Conservation (phyloP, 208 protist genomes). For the Leishmania amazonensis region DNA sequence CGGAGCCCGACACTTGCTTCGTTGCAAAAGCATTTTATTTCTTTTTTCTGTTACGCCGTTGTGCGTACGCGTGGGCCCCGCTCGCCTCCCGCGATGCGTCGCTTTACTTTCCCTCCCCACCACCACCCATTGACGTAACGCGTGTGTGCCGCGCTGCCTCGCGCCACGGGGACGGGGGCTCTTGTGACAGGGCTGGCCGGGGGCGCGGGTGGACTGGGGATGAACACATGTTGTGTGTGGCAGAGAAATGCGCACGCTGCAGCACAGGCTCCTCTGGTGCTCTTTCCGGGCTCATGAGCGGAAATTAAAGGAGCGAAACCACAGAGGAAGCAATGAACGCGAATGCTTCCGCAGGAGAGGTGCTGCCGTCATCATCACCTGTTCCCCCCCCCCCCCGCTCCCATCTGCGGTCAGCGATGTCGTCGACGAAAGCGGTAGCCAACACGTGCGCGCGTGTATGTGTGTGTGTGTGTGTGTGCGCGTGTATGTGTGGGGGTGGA, state of each 20-base stretch:
- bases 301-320: background rate
- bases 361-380: too few species aligned
- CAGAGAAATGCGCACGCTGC: background rate
- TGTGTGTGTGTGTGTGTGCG: background rate
- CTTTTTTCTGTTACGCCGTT: background rate
- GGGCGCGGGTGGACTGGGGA: background rate
- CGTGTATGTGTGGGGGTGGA: background rate
- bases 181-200: background rate
- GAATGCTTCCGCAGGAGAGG: background rate
- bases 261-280: too few species aligned
- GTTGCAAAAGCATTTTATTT: background rate
- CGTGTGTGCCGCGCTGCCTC: too few species aligned
- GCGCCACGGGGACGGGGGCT: background rate
- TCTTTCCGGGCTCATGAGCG: background rate
- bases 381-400: too few species aligned
- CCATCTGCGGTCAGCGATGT: too few species aligned
- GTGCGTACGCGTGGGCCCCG: background rate
- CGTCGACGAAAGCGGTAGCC: background rate
- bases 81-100: too few species aligned
- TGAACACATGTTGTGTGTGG: background rate
- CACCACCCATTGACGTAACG: too few species aligned
- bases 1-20: too few species aligned
- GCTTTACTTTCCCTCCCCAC: too few species aligned
- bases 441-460: background rate
- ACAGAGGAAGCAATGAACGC: background rate